phyloP scores from a whole-genome alignment of 1,139 yeast genomes.

The Yarrowia galli region DNA sequence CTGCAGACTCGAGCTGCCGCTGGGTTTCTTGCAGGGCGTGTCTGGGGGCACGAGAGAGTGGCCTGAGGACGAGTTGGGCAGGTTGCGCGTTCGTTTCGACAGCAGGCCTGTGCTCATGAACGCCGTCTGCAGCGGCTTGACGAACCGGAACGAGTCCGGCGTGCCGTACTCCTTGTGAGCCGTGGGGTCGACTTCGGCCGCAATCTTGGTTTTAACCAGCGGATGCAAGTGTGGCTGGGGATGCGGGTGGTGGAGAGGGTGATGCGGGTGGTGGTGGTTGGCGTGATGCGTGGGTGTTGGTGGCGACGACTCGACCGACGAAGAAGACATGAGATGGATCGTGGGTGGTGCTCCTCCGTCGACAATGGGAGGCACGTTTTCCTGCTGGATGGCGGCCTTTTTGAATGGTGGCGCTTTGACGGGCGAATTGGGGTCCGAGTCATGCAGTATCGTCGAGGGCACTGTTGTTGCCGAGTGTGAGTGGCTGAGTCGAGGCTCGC shows the following conservation, averaged over 20 bases:
- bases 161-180: constrained; percentile 46
- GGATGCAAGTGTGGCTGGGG: constrained; percentile 31
- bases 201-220: constrained; percentile 1
- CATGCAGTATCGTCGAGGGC: not conserved
- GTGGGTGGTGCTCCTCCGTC: too few species aligned
- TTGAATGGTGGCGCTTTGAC: constrained; percentile 35
- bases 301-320: constrained; percentile 39
- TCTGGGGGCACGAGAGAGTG: constrained; percentile 60
- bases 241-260: constrained; percentile 17
- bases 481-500: too few species aligned
- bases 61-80: constrained; percentile 26
- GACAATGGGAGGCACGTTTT: constrained; percentile 27
- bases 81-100: constrained; percentile 59
- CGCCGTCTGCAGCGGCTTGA: constrained; percentile 85
- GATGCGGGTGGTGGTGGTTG: constrained; percentile 39
- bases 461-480: too few species aligned
- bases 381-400: constrained; percentile 28
- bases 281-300: constrained; percentile 39
- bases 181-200: too few species aligned
- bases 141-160: constrained; percentile 67
- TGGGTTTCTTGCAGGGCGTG: constrained; percentile 77
- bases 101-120: constrained; percentile 77
- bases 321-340: constrained; percentile 14
- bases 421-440: constrained; percentile 30
- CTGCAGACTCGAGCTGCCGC: constrained; percentile 20